Evolutionary conservation across 2,329 filamentous ascomycete species (phyloP), one percentile per base, ranked within the genome.

Genomic region (Colletotrichum salicis): DNA sequence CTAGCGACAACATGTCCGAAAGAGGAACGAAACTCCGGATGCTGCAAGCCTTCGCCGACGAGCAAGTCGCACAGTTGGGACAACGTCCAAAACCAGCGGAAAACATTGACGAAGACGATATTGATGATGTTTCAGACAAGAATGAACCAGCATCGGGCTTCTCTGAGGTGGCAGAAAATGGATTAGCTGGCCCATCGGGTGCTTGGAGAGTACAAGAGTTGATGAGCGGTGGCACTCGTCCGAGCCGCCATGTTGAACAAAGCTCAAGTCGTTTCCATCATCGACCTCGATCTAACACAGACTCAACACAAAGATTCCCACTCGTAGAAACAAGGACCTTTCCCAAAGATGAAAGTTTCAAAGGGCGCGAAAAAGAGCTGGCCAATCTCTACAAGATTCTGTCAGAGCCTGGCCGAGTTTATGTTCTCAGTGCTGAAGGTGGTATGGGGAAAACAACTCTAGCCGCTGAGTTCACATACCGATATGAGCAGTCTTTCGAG

Each of bases 371-470:
- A 12, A 68, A 54, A 24, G 70, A 75, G 54, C 51, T 75, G 29
- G 72, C 51, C 29, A 74, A 64, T 29, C 59, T 75, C 33, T 75
- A 75, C 67, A 75, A 73, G 57, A 69, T 73, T 3, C 52, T 71
- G 0, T 71, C 68, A 8, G 68, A 71, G 12, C 72, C 70, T n/a
- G 74, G 72, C 19, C 68, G 63, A 11, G 71, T 74, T 4, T 74
- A 65, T 54, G 67, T 70, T n/a, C 57, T 75, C n/a, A 74, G 72
- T 35, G 74, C 45, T 55, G 65, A 52, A 13, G 65, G 74, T 60
- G 69, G 74, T 56, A 60, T 77, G 72, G 71, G 77, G 0, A 78
- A 78, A 65, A 76, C 77, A 19, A 66, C 76, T 3, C 70, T 76
- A 1, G 76, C 76, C 3, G 65, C 75, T 12, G 76, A 78, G 45